phyloP scores from a whole-genome alignment of 495 filamentous ascomycete species.

The Podospora tetraspora region DNA sequence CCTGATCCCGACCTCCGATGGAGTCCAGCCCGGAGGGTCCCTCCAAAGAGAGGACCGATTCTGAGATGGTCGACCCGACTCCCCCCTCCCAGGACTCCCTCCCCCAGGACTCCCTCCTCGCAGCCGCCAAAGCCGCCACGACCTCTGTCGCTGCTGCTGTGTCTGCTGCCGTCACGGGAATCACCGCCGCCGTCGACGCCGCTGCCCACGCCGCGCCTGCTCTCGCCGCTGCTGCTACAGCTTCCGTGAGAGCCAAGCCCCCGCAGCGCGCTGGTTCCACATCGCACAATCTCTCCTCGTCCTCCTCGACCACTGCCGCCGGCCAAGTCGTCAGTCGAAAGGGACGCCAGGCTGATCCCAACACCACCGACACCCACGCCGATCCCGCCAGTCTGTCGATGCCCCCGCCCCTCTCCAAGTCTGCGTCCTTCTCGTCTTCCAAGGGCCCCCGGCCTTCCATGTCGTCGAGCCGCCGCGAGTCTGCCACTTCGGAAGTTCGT shows the following conservation, averaged over 20 bases:
- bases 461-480: constrained; percentile 27
- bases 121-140: not conserved
- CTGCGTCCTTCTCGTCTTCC: constrained; percentile 9
- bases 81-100: constrained; percentile 2
- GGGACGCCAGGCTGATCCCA: constrained; percentile 48
- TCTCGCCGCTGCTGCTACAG: not conserved
- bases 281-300: constrained; percentile 22
- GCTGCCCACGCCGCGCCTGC: constrained; percentile 2
- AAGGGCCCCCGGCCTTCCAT: constrained; percentile 20
- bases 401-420: constrained; percentile 46
- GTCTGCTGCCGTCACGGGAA: not conserved
- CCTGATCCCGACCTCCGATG: constrained; percentile 10
- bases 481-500: constrained; percentile 29
- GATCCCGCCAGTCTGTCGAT: constrained; percentile 57
- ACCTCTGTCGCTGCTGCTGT: not conserved
- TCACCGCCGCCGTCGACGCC: constrained; percentile 3
- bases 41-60: constrained; percentile 3
- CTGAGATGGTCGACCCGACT: not conserved
- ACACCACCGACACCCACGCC: constrained; percentile 43
- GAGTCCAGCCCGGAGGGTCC: constrained; percentile 9
- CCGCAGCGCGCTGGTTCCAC: constrained; percentile 17
- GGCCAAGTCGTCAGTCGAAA: constrained; percentile 41
- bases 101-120: constrained; percentile 2
- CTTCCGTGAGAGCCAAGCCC: constrained; percentile 12
- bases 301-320: constrained; percentile 16